phyloP scores from a whole-genome alignment of 345 rosid genomes.

The Arabidopsis suecica region DNA sequence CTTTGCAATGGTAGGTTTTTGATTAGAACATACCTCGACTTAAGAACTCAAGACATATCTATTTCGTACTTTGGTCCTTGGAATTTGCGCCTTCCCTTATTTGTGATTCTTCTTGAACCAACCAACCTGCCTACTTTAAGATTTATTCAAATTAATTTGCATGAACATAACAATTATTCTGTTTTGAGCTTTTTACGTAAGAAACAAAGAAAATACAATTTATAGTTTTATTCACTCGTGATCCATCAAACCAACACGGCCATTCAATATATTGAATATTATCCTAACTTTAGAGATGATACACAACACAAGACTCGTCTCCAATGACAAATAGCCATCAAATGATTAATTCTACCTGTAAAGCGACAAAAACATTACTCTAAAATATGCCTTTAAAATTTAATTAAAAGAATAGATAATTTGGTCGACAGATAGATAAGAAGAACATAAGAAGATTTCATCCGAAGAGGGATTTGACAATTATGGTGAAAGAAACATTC shows the following conservation, averaged over 20 bases:
- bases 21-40: slow-evolving; percentile 36
- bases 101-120: slow-evolving; percentile 27
- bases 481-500: slow-evolving; percentile 34
- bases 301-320: slow-evolving; percentile 20
- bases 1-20: slow-evolving; percentile 26
- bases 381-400: background rate
- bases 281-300: slow-evolving; percentile 2
- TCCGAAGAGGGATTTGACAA: background rate
- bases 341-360: slow-evolving; percentile 31
- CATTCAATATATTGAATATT: background rate
- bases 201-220: background rate
- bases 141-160: slow-evolving; percentile 2
- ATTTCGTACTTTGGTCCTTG: slow-evolving; percentile 36
- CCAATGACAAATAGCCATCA: slow-evolving; percentile 37
- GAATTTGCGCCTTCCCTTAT: slow-evolving; percentile 42
- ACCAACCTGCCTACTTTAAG: slow-evolving; percentile 28
- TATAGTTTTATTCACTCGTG: background rate
- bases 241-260: background rate
- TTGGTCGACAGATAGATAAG: slow-evolving; percentile 20
- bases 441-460: slow-evolving; percentile 23
- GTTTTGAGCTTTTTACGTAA: background rate
- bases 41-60: slow-evolving; percentile 29
- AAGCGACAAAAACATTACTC: slow-evolving; percentile 2
- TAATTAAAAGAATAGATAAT: background rate
- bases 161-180: slow-evolving; percentile 6